Conservation (phyloP, 352 stramenopile species). For the Pseudoperonospora humuli region DNA sequence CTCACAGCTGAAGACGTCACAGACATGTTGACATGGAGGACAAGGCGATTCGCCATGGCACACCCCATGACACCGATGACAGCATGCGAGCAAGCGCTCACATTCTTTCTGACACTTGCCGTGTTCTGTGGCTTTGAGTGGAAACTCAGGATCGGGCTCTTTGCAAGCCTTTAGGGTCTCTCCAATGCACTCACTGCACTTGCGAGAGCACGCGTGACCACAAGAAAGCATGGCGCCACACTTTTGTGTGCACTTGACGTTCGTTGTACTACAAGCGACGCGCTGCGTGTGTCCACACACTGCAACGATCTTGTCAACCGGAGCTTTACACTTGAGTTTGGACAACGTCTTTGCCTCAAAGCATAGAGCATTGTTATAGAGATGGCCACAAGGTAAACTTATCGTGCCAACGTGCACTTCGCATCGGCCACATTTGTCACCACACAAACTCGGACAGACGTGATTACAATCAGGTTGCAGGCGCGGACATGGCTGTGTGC, state of each 20-base stretch:
- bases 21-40: slow-evolving; percentile 42
- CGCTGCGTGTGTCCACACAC: slow-evolving; percentile 26
- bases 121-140: slow-evolving; percentile 32
- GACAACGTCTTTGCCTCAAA: slow-evolving; percentile 14
- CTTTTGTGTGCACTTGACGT: slow-evolving; percentile 15
- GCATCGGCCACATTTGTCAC: slow-evolving; percentile 54
- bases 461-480: slow-evolving; percentile 41
- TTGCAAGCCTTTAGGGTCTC: slow-evolving; percentile 22
- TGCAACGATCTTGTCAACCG: slow-evolving; percentile 25
- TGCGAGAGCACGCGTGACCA: slow-evolving; percentile 30
- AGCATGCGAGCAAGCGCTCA: slow-evolving; percentile 52
- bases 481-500: slow-evolving; percentile 46
- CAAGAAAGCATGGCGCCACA: slow-evolving; percentile 21
- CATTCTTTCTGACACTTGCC: slow-evolving; percentile 51
- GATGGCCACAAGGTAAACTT: slow-evolving; percentile 47
- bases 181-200: slow-evolving; percentile 29
- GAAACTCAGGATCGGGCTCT: slow-evolving; percentile 13
- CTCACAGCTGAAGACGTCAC: slow-evolving; percentile 40
- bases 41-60: slow-evolving; percentile 52
- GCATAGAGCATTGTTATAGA: slow-evolving; percentile 21
- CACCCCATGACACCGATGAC: slow-evolving; percentile 42
- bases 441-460: slow-evolving; percentile 46
- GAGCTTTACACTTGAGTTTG: slow-evolving; percentile 18
- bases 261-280: slow-evolving; percentile 15
- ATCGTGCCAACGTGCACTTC: slow-evolving; percentile 30